Base-by-base conservation (phyloP, 1,284 basidiomycete species). In the Sporisorium iseilematis-ciliati region DNA sequence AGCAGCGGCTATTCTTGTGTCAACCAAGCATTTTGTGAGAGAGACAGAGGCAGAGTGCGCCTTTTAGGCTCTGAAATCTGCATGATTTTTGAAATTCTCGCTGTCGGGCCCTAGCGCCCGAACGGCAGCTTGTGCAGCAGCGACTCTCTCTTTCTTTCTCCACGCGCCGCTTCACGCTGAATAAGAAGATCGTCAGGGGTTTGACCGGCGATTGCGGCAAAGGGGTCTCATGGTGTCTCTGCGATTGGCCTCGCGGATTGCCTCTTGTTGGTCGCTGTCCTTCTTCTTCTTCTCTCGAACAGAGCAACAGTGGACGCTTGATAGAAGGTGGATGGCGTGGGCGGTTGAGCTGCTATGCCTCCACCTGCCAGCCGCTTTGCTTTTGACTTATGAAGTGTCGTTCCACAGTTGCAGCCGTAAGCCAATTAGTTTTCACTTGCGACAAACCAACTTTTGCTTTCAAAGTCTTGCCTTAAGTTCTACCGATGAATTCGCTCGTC, bases 161-260 rank as follows among this genome's bases (percentile, higher is more conserved):
- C 46, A 48, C 46, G 43, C 43, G 46, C 46, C 26, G 46, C 26
- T 38, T 38, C 35, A 38, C 35, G 35, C 35, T 38, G 35, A 38
- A 42, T 21, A n/a, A 29, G 18, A 35, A 52, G 50, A 52, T 40
- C 50, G 50, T 40, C 50, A 52, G 50, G 50, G 50, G 50, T 23
- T 23, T 16, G 29, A 12, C 33, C 50, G 50, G 50, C 20, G 50
- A 40, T 52, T 38, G 33, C 26, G 23, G 16, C 18, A 52, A 21
- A 21, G 14, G 50, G 50, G 35, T 21, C 18, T 18, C 26, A 31
- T 48, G 12, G 7, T 46, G 45, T 46, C 7, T 48, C 25, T 8
- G 45, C 45, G n/a, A 48, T 11, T 48, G 8, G 29, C 2, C 7
- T 48, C 25, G 25, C 26, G 16, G 12, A 8, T 29, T 29, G 11